Conservation (phyloP, 768 basidiomycete species). For the Thelephora ganbajun region DNA sequence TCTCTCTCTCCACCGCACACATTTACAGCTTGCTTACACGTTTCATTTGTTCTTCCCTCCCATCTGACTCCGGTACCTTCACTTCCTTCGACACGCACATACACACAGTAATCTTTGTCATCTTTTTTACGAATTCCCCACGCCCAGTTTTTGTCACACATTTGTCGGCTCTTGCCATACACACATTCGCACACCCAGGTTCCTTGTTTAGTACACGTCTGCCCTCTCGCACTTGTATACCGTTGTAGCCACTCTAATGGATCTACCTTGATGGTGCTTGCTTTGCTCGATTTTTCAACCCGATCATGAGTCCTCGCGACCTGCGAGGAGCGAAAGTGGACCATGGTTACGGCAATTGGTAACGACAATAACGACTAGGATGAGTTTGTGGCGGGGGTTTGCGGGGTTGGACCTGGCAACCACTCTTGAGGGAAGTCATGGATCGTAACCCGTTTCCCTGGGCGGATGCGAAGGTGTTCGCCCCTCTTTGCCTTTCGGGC, state of each 20-base stretch:
- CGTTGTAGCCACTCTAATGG: not conserved
- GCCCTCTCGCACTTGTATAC: not conserved
- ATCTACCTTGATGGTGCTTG: not conserved
- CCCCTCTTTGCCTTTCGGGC: slow-evolving; percentile 60
- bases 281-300: not conserved
- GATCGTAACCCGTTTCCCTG: slow-evolving; percentile 45
- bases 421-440: slow-evolving; percentile 79
- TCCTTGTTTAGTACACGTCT: not conserved
- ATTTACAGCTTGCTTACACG: not conserved
- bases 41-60: not conserved
- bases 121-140: not conserved
- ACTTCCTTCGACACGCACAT: slow-evolving; percentile 4
- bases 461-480: slow-evolving; percentile 42
- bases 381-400: not conserved
- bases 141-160: too few relatives aligned
- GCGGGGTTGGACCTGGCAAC: slow-evolving; percentile 31
- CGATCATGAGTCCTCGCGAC: too few relatives aligned
- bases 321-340: too few relatives aligned
- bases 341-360: too few relatives aligned
- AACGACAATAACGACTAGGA: too few relatives aligned
- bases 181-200: not conserved
- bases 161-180: not conserved
- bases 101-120: not conserved
- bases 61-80: not conserved
- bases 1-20: not conserved